Conservation (phyloP, 495 filamentous ascomycete genomes). For the Staphylotrichum longicolle region DNA sequence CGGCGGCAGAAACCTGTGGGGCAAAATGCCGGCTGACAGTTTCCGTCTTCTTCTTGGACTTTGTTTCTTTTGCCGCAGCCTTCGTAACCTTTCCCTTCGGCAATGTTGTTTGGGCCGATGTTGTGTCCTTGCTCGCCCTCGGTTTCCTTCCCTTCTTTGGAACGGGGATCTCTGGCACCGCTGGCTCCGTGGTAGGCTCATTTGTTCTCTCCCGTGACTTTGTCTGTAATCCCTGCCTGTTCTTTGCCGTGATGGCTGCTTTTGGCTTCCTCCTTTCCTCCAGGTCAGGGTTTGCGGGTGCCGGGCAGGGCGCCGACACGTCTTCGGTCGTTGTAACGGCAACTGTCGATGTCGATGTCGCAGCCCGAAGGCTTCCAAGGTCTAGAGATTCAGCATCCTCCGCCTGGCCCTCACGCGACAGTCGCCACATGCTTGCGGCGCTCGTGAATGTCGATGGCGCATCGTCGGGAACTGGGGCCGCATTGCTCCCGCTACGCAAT, state of each 20-base stretch:
- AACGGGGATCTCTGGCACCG: not conserved
- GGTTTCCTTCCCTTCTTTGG: slow-evolving; percentile 19
- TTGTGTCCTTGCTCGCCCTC: slow-evolving; percentile 19
- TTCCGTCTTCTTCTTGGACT: slow-evolving; percentile 29
- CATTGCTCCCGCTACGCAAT: slow-evolving; percentile 36
- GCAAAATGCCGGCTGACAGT: slow-evolving; percentile 42
- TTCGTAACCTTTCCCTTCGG: slow-evolving; percentile 39
- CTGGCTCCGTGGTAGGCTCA: not conserved
- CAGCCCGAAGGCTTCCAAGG: not conserved
- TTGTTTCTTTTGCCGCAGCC: slow-evolving; percentile 28
- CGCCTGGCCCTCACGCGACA: slow-evolving; percentile 8
- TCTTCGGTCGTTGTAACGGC: not conserved
- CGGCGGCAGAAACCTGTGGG: slow-evolving; percentile 17
- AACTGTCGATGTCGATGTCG: not conserved
- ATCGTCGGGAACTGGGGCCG: slow-evolving; percentile 34
- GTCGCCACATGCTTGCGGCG: slow-evolving; percentile 38
- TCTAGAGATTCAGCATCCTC: not conserved
- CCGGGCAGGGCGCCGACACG: not conserved
- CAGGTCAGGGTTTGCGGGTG: too few species aligned
- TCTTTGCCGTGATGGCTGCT: not conserved
- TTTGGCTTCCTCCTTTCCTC: not conserved
- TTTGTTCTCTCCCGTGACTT: not conserved
- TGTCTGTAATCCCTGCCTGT: not conserved
- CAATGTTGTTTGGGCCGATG: slow-evolving; percentile 32
- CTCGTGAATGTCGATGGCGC: slow-evolving; percentile 41